Percentiles rank a stretch among this genome's conserved stretches.
Conservation (phyloP, 768 basidiomycete species). For the Lactifluus volemus region DNA sequence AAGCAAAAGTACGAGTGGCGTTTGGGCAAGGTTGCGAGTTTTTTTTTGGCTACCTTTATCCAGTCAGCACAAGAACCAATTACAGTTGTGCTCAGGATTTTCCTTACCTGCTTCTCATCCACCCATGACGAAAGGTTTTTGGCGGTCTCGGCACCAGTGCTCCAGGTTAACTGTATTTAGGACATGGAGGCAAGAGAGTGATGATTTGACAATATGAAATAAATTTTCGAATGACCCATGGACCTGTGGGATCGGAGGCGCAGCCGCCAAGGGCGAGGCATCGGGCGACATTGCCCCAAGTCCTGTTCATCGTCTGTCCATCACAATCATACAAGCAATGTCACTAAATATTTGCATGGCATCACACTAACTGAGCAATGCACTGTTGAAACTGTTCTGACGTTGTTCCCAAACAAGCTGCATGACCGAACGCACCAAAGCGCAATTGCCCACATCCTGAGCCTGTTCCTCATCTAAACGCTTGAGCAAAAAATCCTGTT, state of each 20-base stretch:
- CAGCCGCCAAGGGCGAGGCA: too few species aligned
- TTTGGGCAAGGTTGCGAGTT: not conserved
- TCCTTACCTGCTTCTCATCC: slow-evolving; percentile 42
- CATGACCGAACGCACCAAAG: slow-evolving; percentile 46
- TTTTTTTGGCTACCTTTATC: slow-evolving; percentile 42
- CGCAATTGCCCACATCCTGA: slow-evolving; percentile 56
- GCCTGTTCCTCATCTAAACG: slow-evolving; percentile 44
- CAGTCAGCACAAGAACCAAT: slow-evolving; percentile 59
- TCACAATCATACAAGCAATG: slow-evolving; percentile 54
- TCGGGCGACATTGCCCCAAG: too few species aligned
- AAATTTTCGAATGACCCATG: not conserved
- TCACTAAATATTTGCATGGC: slow-evolving; percentile 32
- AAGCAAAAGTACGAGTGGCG: not conserved
- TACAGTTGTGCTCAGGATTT: slow-evolving; percentile 38
- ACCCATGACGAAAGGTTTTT: slow-evolving; percentile 34
- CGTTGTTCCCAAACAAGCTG: slow-evolving; percentile 47
- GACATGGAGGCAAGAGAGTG: slow-evolving; percentile 24
- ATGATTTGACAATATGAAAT: not conserved
- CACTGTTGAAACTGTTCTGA: slow-evolving; percentile 10
- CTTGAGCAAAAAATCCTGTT: slow-evolving; percentile 36
- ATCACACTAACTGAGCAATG: slow-evolving; percentile 53
- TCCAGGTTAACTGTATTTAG: slow-evolving; percentile 41
- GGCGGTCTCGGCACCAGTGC: slow-evolving; percentile 45
- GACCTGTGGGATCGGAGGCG: not conserved
- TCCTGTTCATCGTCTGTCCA: too few species aligned